Conservation (phyloP, 371 early-diverging fungal species). For the Lichtheimia corymbifera region DNA sequence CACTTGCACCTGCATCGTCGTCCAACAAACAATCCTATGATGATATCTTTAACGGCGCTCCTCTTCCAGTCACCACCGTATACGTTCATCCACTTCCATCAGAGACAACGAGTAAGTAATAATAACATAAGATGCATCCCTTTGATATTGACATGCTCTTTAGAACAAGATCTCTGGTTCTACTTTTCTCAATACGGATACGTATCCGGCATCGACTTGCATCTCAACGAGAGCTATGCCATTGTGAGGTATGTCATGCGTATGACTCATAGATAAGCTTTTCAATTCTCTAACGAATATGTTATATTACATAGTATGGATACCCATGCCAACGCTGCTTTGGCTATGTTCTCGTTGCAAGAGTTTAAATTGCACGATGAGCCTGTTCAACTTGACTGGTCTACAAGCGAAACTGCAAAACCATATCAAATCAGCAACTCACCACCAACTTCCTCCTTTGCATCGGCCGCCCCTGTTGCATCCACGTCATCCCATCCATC, state of each 20-base stretch:
- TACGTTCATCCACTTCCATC: conserved; percentile 81
- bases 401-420: too few species aligned
- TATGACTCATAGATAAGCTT: neutral
- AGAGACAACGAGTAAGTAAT: conserved; percentile 60
- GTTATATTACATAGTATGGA: conserved; percentile 53
- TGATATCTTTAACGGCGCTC: conserved; percentile 66
- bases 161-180: conserved; percentile 45
- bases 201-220: conserved; percentile 74
- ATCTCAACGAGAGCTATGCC: conserved; percentile 80
- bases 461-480: too few species aligned
- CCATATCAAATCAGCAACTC: too few species aligned
- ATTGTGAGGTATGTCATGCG: conserved; percentile 65
- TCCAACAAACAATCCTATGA: conserved; percentile 52
- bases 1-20: neutral
- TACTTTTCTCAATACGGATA: conserved; percentile 77
- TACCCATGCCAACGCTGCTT: conserved; percentile 81
- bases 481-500: too few species aligned
- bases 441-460: too few species aligned
- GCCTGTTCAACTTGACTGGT: neutral
- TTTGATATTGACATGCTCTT: neutral
- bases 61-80: conserved; percentile 79
- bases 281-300: too few species aligned
- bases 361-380: neutral
- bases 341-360: conserved; percentile 58
- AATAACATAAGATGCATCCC: neutral